Base-by-base conservation (phyloP, 1,284 basidiomycete species). In the Ceratobasidium sp. region DNA sequence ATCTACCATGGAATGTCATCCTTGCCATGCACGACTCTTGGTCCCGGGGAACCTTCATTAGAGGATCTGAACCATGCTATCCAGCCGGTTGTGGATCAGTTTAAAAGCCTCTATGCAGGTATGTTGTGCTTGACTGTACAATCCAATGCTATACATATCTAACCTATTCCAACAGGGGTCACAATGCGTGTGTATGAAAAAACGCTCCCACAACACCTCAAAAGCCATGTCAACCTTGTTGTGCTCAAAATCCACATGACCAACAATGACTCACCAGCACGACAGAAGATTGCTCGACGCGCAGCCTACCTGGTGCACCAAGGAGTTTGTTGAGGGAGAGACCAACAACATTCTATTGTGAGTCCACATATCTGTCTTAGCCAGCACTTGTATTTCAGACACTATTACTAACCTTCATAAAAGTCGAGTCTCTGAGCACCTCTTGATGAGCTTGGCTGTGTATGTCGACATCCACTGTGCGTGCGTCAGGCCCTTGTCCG, bases 41-140 rank as follows among this genome's bases (percentile, higher is more conserved):
- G 55, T 2, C 55, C 55, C 2, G 25, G 35, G 3, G 55, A 57
- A 35, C 55, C 55, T 2, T 40, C 34, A 3, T 20, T 57, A 1
- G 55, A 57, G 25, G 55, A 57, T 17, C 35, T 57, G 17, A 57
- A 57, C 38, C 35, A 57, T 57, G 55, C 25, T 27, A 5, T 57
- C 3, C 32, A 35, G n/a, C 55, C 55, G 3, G 25, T 57, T 5
- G 38, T 57, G 10, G 38, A 40, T 7, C 7, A 15, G 15, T 27
- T 57, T 42, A 38, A 57, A 20, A 4, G 7, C 3, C 10, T 57
- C 3, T 57, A 57, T 27, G 20, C 34, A 57, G 55, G 55, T 57
- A 42, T 22, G 53, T 38, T 35, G 8, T 31, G n/a, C n/a, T 38
- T 7, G 8, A 55, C 6, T 17, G 22, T 55, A 25, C 35, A 38